A percentile compares a stretch with the other conserved stretches of the same genome.
These are phyloP conservation scores for Diplodia scrobiculata DNA, from an alignment of 2,329 filamentous ascomycete species.

Conservation along the genomic window DNA sequence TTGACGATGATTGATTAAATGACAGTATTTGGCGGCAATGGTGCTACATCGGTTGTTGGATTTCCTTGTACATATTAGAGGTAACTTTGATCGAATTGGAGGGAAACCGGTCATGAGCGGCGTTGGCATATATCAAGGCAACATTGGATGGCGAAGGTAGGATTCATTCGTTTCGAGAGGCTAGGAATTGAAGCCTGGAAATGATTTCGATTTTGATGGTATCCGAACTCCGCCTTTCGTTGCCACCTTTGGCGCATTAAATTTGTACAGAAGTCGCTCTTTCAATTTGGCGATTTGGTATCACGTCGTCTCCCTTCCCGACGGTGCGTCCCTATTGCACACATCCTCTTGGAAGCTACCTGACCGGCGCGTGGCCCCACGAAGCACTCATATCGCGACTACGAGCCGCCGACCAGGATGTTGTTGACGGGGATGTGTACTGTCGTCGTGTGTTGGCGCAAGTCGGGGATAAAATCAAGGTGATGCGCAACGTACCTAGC, in stretches of 20 bases:
- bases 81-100: neutral
- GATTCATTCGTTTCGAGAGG: slow-evolving; percentile 8
- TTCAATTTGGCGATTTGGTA: slow-evolving; percentile 11
- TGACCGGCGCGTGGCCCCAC: neutral
- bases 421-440: slow-evolving; percentile 59
- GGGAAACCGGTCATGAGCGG: slow-evolving; percentile 4
- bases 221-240: slow-evolving; percentile 26
- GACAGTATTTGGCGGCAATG: neutral
- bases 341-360: neutral
- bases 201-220: slow-evolving; percentile 23
- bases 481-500: slow-evolving; percentile 43
- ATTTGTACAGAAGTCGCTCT: slow-evolving; percentile 26
- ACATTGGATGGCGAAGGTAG: neutral
- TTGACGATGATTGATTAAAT: slow-evolving; percentile 15
- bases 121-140: slow-evolving; percentile 16
- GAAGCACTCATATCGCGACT: slow-evolving; percentile 14
- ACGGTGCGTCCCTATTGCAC: neutral
- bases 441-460: slow-evolving; percentile 31
- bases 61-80: slow-evolving; percentile 21
- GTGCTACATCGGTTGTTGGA: neutral
- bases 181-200: neutral
- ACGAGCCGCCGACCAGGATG: slow-evolving; percentile 53
- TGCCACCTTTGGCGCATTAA: slow-evolving; percentile 25
- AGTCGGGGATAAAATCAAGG: neutral
- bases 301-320: slow-evolving; percentile 13